Percentiles rank a stretch among this genome's conserved stretches.
Evolutionary conservation across 169 alveolate genomes (phyloP).

Genomic region (Cryptosporidium ubiquitum): DNA sequence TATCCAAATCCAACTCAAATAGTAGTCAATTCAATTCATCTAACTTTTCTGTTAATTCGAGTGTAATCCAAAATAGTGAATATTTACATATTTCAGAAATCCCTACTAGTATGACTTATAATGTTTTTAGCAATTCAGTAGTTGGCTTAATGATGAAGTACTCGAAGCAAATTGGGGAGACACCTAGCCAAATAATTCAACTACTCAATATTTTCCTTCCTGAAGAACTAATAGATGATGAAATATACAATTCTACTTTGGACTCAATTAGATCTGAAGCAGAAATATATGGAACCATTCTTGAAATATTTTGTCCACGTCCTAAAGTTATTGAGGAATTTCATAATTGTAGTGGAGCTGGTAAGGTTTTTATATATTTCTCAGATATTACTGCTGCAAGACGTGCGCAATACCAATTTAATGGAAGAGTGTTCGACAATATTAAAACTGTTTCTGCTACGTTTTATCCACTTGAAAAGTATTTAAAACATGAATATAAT

Average conservation of each 20-base stretch:
- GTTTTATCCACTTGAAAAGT: slow-evolving; percentile 58
- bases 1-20: background rate
- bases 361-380: slow-evolving; percentile 46
- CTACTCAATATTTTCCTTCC: slow-evolving; percentile 46
- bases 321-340: slow-evolving; percentile 52
- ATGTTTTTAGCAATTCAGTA: slow-evolving; percentile 38
- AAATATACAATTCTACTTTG: slow-evolving; percentile 17
- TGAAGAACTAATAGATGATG: slow-evolving; percentile 52
- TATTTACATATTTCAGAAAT: slow-evolving; percentile 24
- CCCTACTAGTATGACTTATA: slow-evolving; percentile 40
- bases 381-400: slow-evolving; percentile 69
- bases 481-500: slow-evolving; percentile 54
- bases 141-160: slow-evolving; percentile 34
- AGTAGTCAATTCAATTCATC: background rate
- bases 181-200: slow-evolving; percentile 60
- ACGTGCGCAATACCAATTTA: slow-evolving; percentile 66
- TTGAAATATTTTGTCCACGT: slow-evolving; percentile 63
- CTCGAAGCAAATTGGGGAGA: slow-evolving; percentile 68
- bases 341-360: slow-evolving; percentile 33
- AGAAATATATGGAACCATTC: slow-evolving; percentile 61
- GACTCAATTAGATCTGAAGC: slow-evolving; percentile 56
- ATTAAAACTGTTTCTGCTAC: slow-evolving; percentile 57
- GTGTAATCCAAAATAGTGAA: slow-evolving; percentile 19
- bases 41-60: background rate
- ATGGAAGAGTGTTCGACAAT: slow-evolving; percentile 64